phyloP scores from a whole-genome alignment of 495 filamentous ascomycete genomes.

The Aspergillus indologenus region DNA sequence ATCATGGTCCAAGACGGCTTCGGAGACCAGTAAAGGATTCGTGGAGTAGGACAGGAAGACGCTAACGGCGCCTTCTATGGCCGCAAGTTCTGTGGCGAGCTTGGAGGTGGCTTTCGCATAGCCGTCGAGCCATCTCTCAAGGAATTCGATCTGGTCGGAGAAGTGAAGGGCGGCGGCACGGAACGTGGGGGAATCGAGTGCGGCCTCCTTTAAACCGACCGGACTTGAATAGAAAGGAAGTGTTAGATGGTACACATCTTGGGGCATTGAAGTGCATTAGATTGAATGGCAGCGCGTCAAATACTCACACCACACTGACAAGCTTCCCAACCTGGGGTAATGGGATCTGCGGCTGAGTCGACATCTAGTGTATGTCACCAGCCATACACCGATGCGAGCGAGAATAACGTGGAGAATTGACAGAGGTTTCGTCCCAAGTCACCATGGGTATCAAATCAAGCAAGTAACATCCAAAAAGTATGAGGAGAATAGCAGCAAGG shows the following conservation, averaged over 20 bases:
- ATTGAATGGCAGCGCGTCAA: neutral
- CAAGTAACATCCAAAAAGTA: slow-evolving; percentile 12
- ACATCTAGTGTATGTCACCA: slow-evolving; percentile 47
- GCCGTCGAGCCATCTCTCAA: slow-evolving; percentile 91
- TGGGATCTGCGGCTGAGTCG: slow-evolving; percentile 41
- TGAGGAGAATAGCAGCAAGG: slow-evolving; percentile 11
- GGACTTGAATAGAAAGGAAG: slow-evolving; percentile 55
- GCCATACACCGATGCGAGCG: slow-evolving; percentile 37
- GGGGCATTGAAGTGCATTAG: neutral
- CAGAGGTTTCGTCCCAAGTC: slow-evolving; percentile 5
- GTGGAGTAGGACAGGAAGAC: slow-evolving; percentile 68
- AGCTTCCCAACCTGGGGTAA: slow-evolving; percentile 52
- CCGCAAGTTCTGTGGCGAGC: slow-evolving; percentile 67
- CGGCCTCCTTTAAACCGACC: slow-evolving; percentile 90
- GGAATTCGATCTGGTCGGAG: slow-evolving; percentile 82
- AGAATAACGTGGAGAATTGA: slow-evolving; percentile 12
- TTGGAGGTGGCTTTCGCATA: slow-evolving; percentile 78
- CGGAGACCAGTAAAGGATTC: slow-evolving; percentile 68
- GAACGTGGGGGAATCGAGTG: slow-evolving; percentile 93
- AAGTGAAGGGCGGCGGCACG: slow-evolving; percentile 86
- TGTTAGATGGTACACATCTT: slow-evolving; percentile 13
- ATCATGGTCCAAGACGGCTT: slow-evolving; percentile 87
- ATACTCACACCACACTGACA: slow-evolving; percentile 53
- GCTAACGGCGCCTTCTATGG: slow-evolving; percentile 67
- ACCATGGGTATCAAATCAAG: slow-evolving; percentile 1